Percentiles rank a stretch among this genome's conserved stretches.
Evolutionary conservation across 257 asterid species (phyloP).

Genomic region (Solanum dulcamara): DNA sequence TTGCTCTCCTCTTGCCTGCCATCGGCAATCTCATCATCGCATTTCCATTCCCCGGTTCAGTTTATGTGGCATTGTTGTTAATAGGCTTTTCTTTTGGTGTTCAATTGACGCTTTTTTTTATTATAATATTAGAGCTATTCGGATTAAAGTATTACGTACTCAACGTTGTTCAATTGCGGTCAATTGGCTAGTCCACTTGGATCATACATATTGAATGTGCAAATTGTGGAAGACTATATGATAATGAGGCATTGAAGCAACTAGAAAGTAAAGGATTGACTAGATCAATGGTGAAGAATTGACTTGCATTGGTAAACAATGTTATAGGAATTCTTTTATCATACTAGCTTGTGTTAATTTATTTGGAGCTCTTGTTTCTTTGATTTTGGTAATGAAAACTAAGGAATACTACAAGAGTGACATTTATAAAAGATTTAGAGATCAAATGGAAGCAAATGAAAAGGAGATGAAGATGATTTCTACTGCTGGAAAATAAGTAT

Average conservation of each 20-base stretch:
- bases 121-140: slow-evolving; percentile 12
- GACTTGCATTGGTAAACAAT: slow-evolving; percentile 19
- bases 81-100: slow-evolving; percentile 18
- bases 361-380: slow-evolving; percentile 14
- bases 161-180: slow-evolving; percentile 18
- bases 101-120: slow-evolving; percentile 16
- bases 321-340: slow-evolving; percentile 10
- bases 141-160: slow-evolving; percentile 17
- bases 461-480: not conserved
- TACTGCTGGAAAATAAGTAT: not conserved
- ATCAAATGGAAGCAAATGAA: slow-evolving; percentile 7
- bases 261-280: slow-evolving; percentile 3
- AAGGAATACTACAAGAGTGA: slow-evolving; percentile 8
- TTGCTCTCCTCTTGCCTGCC: slow-evolving; percentile 4
- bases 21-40: slow-evolving; percentile 18
- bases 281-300: slow-evolving; percentile 16
- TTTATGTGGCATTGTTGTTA: slow-evolving; percentile 8
- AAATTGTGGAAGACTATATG: slow-evolving; percentile 16
- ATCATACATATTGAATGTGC: slow-evolving; percentile 19
- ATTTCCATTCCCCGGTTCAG: slow-evolving; percentile 5
- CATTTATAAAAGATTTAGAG: slow-evolving; percentile 19
- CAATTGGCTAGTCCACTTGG: slow-evolving; percentile 28
- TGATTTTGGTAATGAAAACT: slow-evolving; percentile 21
- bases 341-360: slow-evolving; percentile 11
- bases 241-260: slow-evolving; percentile 18